A percentile compares a stretch with the other conserved stretches of the same genome.
phyloP scores from a whole-genome alignment of 495 filamentous ascomycete species.

The Talaromyces stipitatus region DNA sequence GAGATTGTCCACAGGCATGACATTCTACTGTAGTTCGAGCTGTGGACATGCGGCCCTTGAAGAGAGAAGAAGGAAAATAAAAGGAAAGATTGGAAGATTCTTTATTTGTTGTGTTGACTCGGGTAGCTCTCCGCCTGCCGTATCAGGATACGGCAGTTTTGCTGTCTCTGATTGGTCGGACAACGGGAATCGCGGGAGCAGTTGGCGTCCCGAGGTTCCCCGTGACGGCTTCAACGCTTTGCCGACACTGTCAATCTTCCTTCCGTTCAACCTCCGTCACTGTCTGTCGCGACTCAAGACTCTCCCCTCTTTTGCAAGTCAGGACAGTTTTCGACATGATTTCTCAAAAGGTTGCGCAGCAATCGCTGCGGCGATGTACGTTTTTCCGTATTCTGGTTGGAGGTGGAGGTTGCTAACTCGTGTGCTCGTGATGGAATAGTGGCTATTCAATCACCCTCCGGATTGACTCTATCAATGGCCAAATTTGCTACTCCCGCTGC shows the following conservation, averaged over 20 bases:
- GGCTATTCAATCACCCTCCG: conserved; percentile 43
- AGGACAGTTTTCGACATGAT: conserved; percentile 39
- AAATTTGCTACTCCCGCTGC: conserved; percentile 42
- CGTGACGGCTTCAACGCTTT: conserved; percentile 11
- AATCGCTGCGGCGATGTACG: conserved; percentile 63
- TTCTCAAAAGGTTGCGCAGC: conserved; percentile 57
- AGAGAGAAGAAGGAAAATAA: conserved; percentile 21
- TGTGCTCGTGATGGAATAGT: conserved; percentile 18
- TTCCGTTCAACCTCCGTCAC: not conserved
- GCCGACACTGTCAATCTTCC: not conserved
- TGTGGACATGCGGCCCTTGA: conserved; percentile 41
- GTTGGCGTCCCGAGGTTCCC: conserved; percentile 38
- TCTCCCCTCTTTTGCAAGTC: not conserved
- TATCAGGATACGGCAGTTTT: conserved; percentile 31
- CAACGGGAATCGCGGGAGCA: conserved; percentile 4
- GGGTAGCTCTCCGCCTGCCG: conserved; percentile 17
- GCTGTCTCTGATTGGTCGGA: conserved; percentile 27
- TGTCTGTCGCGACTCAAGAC: not conserved
- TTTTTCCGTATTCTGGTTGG: conserved; percentile 8
- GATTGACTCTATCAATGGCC: conserved; percentile 41
- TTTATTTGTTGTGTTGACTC: not conserved
- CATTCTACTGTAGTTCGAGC: conserved; percentile 35
- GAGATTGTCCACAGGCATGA: conserved; percentile 34
- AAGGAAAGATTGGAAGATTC: conserved; percentile 16
- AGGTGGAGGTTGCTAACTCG: not conserved